phyloP scores from a whole-genome alignment of 352 stramenopile genomes.

The Globisporangium nagaii region DNA sequence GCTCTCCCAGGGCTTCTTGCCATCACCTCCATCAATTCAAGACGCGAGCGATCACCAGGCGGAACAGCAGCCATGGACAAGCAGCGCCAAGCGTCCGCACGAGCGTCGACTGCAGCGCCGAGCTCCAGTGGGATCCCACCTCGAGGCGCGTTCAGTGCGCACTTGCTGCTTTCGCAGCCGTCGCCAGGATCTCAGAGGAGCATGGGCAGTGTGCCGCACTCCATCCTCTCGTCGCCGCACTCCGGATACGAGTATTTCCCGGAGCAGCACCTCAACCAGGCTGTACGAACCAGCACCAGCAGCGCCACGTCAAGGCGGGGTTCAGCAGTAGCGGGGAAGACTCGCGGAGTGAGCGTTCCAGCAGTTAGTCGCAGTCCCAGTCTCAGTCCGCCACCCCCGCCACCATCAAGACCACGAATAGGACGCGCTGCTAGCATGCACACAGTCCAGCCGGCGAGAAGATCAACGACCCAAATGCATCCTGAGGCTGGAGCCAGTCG shows the following conservation, averaged over 20 bases:
- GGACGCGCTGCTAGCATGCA: not conserved
- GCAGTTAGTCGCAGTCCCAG: not conserved
- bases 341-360: no score
- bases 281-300: no score
- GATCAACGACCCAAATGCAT: not conserved
- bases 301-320: not conserved
- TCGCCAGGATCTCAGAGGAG: not conserved
- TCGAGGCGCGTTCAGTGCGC: conserved; percentile 33
- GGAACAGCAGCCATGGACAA: not conserved
- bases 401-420: not conserved
- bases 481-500: not conserved
- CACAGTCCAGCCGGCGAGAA: not conserved
- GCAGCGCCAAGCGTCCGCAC: not conserved
- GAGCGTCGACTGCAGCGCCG: conserved; percentile 1
- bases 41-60: no score
- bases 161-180: conserved; percentile 13
- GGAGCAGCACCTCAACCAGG: not conserved
- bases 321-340: no score
- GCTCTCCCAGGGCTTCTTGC: not conserved
- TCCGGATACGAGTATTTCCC: conserved; percentile 10
- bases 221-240: not conserved
- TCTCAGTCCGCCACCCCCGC: not conserved
- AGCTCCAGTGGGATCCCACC: conserved; percentile 12
- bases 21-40: no score
- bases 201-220: not conserved